A percentile compares a stretch with the other conserved stretches of the same genome.
Conservation (phyloP, 371 early-diverging fungal species). For the Apophysomyces elegans region DNA sequence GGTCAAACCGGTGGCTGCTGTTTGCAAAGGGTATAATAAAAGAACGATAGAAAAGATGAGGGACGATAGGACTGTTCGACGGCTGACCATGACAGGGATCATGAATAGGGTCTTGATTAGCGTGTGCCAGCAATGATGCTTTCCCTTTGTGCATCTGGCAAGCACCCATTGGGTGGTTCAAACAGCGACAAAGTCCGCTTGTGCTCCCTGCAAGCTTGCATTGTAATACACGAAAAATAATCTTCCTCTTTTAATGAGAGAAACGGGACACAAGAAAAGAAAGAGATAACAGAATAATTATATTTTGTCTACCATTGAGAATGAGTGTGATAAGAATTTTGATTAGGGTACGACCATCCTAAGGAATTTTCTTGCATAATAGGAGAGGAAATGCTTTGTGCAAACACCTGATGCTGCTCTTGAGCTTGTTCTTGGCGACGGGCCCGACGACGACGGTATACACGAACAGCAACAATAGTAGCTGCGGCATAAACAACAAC, state of each 20-base stretch:
- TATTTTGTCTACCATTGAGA: neutral
- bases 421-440: constrained; percentile 34
- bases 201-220: neutral
- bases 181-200: constrained; percentile 5
- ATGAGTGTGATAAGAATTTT: neutral
- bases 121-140: too few species aligned
- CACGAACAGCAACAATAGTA: constrained; percentile 34
- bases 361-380: constrained; percentile 32
- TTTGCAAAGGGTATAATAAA: neutral
- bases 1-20: constrained; percentile 73
- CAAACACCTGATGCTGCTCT: constrained; percentile 40
- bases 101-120: neutral
- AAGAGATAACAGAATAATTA: neutral
- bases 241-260: neutral
- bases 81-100: neutral
- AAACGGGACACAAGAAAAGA: neutral
- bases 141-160: neutral
- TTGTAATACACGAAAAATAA: neutral
- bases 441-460: constrained; percentile 39
- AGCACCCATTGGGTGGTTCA: neutral
- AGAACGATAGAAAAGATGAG: neutral
- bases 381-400: constrained; percentile 29
- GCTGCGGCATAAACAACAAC: constrained; percentile 48
- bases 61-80: neutral
- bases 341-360: constrained; percentile 15